These are phyloP conservation scores for Acacia concinna DNA, from an alignment of 331 rosid genomes.

Conservation along the genomic window DNA sequence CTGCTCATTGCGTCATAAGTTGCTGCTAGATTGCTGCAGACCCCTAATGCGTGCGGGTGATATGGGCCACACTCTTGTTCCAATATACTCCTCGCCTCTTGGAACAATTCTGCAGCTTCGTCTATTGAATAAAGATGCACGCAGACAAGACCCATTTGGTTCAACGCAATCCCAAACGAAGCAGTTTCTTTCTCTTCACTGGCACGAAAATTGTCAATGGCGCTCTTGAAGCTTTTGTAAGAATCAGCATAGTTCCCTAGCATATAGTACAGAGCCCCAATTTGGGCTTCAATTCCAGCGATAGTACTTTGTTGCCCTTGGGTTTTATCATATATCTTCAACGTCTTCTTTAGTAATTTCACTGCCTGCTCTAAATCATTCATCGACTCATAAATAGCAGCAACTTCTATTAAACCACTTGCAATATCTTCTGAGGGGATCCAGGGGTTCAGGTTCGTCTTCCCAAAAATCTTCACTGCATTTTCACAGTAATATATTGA, in stretches of 20 bases:
- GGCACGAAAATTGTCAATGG: neutral
- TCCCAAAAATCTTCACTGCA: neutral
- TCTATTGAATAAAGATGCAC: neutral
- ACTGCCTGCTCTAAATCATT: neutral
- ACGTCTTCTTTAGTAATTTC: neutral
- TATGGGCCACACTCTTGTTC: neutral
- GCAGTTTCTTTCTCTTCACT: neutral
- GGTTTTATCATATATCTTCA: neutral
- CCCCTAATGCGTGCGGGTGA: neutral
- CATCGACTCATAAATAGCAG: neutral
- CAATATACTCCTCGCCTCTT: neutral
- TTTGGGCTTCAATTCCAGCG: neutral
- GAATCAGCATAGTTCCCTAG: neutral
- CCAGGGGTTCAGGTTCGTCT: neutral
- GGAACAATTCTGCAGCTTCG: neutral
- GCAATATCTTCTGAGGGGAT: neutral
- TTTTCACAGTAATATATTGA: neutral
- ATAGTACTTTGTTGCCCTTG: neutral
- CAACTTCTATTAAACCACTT: neutral
- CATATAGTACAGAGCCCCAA: neutral
- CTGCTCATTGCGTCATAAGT: slow-evolving; percentile 6
- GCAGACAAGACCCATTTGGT: slow-evolving; percentile 1
- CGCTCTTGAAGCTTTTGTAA: neutral
- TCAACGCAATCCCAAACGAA: neutral
- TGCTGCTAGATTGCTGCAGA: neutral